A percentile compares a stretch with the other conserved stretches of the same genome.
These are phyloP conservation scores for Cladosporium sp. DNA, from an alignment of 2,329 filamentous ascomycete species.

Conservation along the genomic window DNA sequence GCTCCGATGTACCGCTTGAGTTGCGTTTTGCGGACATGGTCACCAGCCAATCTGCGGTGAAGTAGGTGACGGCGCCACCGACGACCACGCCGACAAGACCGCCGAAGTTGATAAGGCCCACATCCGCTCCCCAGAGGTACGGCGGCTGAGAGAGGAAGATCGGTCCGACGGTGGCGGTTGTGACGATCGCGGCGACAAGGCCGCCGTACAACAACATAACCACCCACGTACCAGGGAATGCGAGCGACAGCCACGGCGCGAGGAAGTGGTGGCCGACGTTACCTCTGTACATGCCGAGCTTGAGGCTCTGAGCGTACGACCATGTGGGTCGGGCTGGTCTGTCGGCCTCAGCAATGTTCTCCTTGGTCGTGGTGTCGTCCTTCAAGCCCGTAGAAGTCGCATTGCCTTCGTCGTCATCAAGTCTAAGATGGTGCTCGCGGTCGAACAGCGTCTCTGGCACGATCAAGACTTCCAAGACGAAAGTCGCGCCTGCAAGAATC, in stretches of 20 bases:
- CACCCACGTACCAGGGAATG: conserved; percentile 45
- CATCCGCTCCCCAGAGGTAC: conserved; percentile 44
- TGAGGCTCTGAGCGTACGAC: conserved; percentile 36
- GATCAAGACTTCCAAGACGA: conserved; percentile 39
- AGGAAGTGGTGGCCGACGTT: conserved; percentile 38
- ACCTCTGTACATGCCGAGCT: conserved; percentile 38
- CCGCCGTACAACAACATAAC: conserved; percentile 46
- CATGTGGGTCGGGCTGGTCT: conserved; percentile 19
- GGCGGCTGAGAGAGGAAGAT: conserved; percentile 42
- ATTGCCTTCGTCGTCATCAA: conserved; percentile 23
- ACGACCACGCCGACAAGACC: conserved; percentile 40
- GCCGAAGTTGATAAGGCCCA: conserved; percentile 42
- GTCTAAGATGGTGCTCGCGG: conserved; percentile 32
- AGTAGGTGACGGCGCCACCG: conserved; percentile 40
- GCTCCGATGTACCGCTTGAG: conserved; percentile 41
- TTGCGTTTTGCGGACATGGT: conserved; percentile 40
- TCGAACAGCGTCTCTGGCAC: conserved; percentile 45
- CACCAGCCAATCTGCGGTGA: conserved; percentile 40
- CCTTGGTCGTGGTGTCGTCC: conserved; percentile 25
- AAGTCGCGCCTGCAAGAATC: conserved; percentile 36
- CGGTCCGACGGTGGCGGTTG: conserved; percentile 40
- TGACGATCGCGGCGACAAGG: conserved; percentile 43
- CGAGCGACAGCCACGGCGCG: conserved; percentile 40
- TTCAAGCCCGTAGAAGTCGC: conserved; percentile 26
- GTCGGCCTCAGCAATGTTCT: conserved; percentile 20